Conservation (phyloP, 805 yeast species). For the Zygoascus bituminiphila region DNA sequence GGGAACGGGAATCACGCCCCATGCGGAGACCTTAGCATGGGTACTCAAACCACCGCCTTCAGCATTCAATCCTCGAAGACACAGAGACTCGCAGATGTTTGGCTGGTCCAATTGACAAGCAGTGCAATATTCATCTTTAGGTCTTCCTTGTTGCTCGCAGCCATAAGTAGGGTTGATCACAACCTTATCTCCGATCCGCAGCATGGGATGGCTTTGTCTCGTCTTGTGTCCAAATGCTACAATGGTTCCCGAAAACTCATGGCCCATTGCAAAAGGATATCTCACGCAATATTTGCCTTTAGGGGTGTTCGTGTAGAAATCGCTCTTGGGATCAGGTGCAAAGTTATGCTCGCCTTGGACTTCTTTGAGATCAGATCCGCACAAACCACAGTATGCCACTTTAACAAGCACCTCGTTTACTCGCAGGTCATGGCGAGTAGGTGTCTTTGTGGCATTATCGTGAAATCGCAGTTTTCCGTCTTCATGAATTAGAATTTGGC, state of each 20-base stretch:
- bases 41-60: slow-evolving; percentile 50
- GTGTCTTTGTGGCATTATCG: background rate
- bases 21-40: slow-evolving; percentile 35
- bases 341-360: slow-evolving; percentile 52
- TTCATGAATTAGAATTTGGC: slow-evolving; percentile 5
- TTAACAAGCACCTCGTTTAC: slow-evolving; percentile 38
- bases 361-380: slow-evolving; percentile 57
- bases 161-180: slow-evolving; percentile 56
- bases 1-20: slow-evolving; percentile 37
- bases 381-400: slow-evolving; percentile 51
- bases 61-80: slow-evolving; percentile 49
- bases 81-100: slow-evolving; percentile 37
- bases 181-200: slow-evolving; percentile 49
- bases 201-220: slow-evolving; percentile 24
- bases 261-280: slow-evolving; percentile 45
- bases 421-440: slow-evolving; percentile 15
- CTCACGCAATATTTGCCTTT: slow-evolving; percentile 35
- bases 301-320: slow-evolving; percentile 20
- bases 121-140: slow-evolving; percentile 30
- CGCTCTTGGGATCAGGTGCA: slow-evolving; percentile 30
- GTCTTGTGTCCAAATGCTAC: slow-evolving; percentile 41
- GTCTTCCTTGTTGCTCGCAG: slow-evolving; percentile 32
- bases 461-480: slow-evolving; percentile 5
- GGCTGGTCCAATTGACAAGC: slow-evolving; percentile 44
- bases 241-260: slow-evolving; percentile 44